Base-by-base conservation (phyloP, 2,329 filamentous ascomycete genomes). In the Aspergillus sp. region DNA sequence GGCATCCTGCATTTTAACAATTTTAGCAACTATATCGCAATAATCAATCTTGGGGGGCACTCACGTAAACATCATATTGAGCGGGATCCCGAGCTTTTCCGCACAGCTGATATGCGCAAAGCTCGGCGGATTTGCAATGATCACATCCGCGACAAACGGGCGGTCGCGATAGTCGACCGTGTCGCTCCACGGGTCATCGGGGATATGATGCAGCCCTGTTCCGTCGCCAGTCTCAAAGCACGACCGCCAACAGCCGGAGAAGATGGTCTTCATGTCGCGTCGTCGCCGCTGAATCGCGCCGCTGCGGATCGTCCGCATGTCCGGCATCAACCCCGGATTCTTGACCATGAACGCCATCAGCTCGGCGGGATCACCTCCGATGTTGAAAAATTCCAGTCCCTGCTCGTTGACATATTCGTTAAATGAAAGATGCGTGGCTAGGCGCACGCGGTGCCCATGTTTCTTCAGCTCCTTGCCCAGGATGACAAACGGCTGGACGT, bases 281-380 rank as follows among this genome's bases (percentile, higher is more conserved):
- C 90, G 81, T 26, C 89, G 79, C 69, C 86, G 87, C 40, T 82
- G 85, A 46, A 95, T 83, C 65, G 94, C 90, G 7, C 90, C 90
- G 57, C 81, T 88, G 54, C 84, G 85, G 45, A 95, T 72, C 1
- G 88, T 85, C 45, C 92, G 86, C 53, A 93, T 83, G 0, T 87
- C 87, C 1, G 90, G 90, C 86, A 95, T 90, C 30, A 95, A 76
- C 0, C 90, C 89, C 0, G 90, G 89, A 60, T 94, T 88, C 70
- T 92, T 92, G 43, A 94, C 90, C 90, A 95, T 95, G 63, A 93
- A 95, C 3, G 90, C 89, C 88, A 90, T 91, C 41, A 90, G 76
- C 62, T 88, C 82, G 1, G 84, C 81, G 1, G 88, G 88, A 65
- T 91, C 86, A 2, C 87, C 88, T n/a, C 87, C 87, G 47, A 90